Evolutionary conservation across 1,284 basidiomycete genomes (phyloP), one percentile per base, ranked within the genome.

Genomic region (Rhodofomes roseus): DNA sequence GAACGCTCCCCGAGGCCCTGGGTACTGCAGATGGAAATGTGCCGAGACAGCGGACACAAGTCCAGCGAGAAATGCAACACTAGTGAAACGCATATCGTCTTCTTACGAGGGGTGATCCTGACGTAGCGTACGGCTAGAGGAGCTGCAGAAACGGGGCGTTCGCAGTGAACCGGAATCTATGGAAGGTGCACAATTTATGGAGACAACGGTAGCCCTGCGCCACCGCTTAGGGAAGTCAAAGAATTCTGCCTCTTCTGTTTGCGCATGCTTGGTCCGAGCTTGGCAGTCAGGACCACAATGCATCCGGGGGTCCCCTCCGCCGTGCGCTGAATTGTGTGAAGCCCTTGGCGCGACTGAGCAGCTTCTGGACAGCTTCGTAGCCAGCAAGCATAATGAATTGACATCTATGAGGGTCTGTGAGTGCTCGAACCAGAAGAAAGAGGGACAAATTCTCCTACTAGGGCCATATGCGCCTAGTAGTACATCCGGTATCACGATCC

Each of bases 11-110:
- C 88, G 78, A 7, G 86, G 81, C 4, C 76, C 64, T 41, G 89
- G 89, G 71, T 80, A 91, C 68, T 83, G 80, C 44, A 91, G 76
- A 60, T 86, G 83, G 76, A 90, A 91, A 71, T 91, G 89, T 8
- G 86, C 88, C 51, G 78, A 77, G 40, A 76, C 84, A 20, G 76
- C 70, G 58, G 67, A 63, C 58, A 69, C 54, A 18, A 69, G 63
- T 60, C 68, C 64, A 55, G 60, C 39, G 36, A 70, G 27, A 59
- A 78, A 58, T 50, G 71, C 50, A 48, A 77, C 43, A 43, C 72
- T 57, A 36, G 71, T 40, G 60, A 79, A 68, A 57, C 70, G 71
- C 77, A 78, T 79, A 8, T 39, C 18, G 39, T 31, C 18, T 48
- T 18, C 54, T 27, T 18, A n/a, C 5, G 27, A 22, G 50, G 7